Base-by-base conservation (phyloP, 768 basidiomycete genomes). In the Boletus barrowsii region DNA sequence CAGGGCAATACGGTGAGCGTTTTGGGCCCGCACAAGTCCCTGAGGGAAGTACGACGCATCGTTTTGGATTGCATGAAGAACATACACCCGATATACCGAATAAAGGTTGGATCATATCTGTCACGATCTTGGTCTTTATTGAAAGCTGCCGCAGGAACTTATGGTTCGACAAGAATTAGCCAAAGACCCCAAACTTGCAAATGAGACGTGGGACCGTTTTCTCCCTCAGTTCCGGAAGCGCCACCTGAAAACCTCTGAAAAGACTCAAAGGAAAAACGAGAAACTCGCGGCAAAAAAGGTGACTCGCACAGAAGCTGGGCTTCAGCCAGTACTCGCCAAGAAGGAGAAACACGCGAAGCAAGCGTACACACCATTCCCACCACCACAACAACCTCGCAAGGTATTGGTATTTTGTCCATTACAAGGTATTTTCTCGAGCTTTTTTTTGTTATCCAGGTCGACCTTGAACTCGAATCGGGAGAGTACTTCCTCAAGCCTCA, bases 31-130 rank as follows among this genome's bases (percentile, higher is more conserved):
- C 90, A 89, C 76, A 97, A 96, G 66, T 88, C 88, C 0, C 76
- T 99, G 18, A 98, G 98, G 70, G 97, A 99, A 72, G 96, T 99
- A 11, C 81, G 97, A 54, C 75, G 95, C 62, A 98, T 98, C 57
- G 83, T 99, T n/a, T 72, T 98, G 40, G 97, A 99, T 67, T 99
- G 97, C 76, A 98, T 99, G 97, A 94, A 88, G 75, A 99, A 99
- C 68, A 89, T 98, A 50, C 97, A 99, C 67, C 97, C 97, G 2
- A 98, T 99, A 67, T 99, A 99, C 69, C 87, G 94, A 63, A 99
- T 99, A 73, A 99, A 99, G 73, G 94, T 91, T 39, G 20, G 57
- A 49, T 50, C 29, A 55, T 55, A 59, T 49, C 26, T 36, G 33
- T 40, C 18, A 30, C 30, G 30, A 15, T 17, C 24, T 42, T 20